Conservation (phyloP, 2,329 filamentous ascomycete species). For the Aureobasidium vineae region DNA sequence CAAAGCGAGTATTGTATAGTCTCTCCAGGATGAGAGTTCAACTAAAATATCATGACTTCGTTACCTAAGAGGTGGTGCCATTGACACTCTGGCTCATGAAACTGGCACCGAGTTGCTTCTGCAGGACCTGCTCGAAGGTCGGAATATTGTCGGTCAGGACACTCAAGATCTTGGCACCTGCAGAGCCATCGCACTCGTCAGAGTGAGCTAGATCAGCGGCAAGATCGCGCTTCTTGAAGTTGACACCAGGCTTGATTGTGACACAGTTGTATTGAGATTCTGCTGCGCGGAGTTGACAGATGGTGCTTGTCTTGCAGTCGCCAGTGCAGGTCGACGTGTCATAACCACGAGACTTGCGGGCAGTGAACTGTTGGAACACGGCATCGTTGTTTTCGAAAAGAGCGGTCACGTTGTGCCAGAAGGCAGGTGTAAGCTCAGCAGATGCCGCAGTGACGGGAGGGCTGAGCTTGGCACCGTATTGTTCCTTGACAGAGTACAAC, state of each 20-base stretch:
- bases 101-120: slow-evolving; percentile 12
- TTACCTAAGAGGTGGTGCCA: not conserved
- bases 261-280: slow-evolving; percentile 54
- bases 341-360: slow-evolving; percentile 52
- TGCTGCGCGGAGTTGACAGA: slow-evolving; percentile 55
- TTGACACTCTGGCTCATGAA: slow-evolving; percentile 17
- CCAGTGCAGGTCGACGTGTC: slow-evolving; percentile 44
- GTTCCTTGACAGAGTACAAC: slow-evolving; percentile 57
- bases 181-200: slow-evolving; percentile 23
- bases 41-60: not conserved
- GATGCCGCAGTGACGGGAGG: slow-evolving; percentile 44
- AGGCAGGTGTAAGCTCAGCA: slow-evolving; percentile 54
- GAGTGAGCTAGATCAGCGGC: not conserved
- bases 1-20: not conserved
- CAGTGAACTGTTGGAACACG: slow-evolving; percentile 50
- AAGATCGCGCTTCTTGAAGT: slow-evolving; percentile 22
- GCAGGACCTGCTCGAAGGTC: not conserved
- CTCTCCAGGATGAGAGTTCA: not conserved
- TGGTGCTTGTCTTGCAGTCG: slow-evolving; percentile 47
- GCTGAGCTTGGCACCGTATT: slow-evolving; percentile 50
- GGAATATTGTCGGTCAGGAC: not conserved
- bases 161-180: slow-evolving; percentile 12
- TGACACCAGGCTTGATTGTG: slow-evolving; percentile 13
- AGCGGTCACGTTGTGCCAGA: slow-evolving; percentile 59
- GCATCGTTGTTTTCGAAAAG: slow-evolving; percentile 47